A percentile compares a stretch with the other conserved stretches of the same genome.
These are phyloP conservation scores for Avena sativa DNA, from an alignment of 176 grass and related monocot species.

Conservation along the genomic window DNA sequence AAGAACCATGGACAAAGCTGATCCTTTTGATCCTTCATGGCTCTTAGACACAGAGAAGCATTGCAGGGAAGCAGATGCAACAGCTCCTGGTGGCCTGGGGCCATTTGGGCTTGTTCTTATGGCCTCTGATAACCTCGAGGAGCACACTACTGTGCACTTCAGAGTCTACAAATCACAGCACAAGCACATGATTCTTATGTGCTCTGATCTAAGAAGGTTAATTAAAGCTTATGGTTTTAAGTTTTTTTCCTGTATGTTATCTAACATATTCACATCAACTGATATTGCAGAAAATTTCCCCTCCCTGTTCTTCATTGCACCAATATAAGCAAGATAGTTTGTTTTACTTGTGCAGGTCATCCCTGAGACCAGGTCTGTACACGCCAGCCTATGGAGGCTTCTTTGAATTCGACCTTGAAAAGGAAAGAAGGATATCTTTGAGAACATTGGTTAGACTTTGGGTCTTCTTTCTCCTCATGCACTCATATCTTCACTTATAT, in stretches of 20 bases:
- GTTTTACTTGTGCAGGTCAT: neutral
- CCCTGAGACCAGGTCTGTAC: neutral
- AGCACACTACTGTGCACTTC: conserved; percentile 8
- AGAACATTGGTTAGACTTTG: conserved; percentile 18
- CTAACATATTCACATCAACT: neutral
- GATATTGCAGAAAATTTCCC: neutral
- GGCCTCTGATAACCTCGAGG: neutral
- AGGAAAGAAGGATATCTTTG: conserved; percentile 19
- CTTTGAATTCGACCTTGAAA: conserved; percentile 8
- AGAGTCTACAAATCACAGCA: conserved; percentile 21
- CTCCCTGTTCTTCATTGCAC: neutral
- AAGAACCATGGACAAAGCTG: neutral
- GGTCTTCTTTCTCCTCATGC: neutral
- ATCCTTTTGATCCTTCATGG: conserved; percentile 18
- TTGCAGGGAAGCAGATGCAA: conserved; percentile 29
- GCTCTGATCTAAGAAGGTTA: neutral
- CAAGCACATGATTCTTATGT: conserved; percentile 17
- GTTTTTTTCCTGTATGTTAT: neutral
- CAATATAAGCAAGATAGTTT: neutral
- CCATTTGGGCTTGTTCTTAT: conserved; percentile 28
- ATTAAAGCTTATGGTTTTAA: neutral
- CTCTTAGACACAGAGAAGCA: conserved; percentile 11
- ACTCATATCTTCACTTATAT: neutral
- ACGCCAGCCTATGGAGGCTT: neutral
- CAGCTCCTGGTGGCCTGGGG: conserved; percentile 19